phyloP scores from a whole-genome alignment of 495 filamentous ascomycete genomes.

The Hypoxylon fuscum region DNA sequence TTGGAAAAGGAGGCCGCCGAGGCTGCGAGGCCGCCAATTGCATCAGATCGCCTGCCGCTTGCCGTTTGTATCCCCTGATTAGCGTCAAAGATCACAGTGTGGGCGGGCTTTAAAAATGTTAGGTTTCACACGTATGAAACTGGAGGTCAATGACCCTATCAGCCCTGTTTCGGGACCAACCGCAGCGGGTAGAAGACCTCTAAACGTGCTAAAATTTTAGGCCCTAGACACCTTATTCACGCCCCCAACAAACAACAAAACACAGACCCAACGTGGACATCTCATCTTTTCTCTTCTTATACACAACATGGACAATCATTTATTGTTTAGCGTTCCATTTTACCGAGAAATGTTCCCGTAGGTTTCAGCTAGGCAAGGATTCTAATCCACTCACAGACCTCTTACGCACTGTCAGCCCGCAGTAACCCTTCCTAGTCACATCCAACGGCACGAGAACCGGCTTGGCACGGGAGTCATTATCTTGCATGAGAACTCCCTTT shows the following conservation, averaged over 20 bases:
- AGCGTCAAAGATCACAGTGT: no score
- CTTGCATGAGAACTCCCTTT: neutral
- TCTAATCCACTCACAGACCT: slow-evolving; percentile 8
- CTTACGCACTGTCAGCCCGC: slow-evolving; percentile 8
- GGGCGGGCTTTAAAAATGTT: neutral
- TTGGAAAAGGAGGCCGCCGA: slow-evolving; percentile 28
- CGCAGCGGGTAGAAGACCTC: neutral
- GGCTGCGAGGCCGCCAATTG: neutral
- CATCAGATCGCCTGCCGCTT: no score
- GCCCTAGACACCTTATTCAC: no score
- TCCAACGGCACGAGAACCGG: neutral
- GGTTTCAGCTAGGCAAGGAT: slow-evolving; percentile 30
- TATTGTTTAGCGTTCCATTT: neutral
- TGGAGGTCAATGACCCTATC: neutral
- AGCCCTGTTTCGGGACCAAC: neutral
- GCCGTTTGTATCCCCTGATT: no score
- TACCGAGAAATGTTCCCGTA: slow-evolving; percentile 6
- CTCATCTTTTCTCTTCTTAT: neutral
- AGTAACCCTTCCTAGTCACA: neutral
- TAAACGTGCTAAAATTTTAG: no score
- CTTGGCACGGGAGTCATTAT: neutral
- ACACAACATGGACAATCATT: neutral
- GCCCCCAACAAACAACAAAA: no score
- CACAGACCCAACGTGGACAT: neutral
- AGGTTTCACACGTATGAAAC: neutral